Evolutionary conservation across 306 rosid species (phyloP).

Genomic region (Cucumis cinereus): DNA sequence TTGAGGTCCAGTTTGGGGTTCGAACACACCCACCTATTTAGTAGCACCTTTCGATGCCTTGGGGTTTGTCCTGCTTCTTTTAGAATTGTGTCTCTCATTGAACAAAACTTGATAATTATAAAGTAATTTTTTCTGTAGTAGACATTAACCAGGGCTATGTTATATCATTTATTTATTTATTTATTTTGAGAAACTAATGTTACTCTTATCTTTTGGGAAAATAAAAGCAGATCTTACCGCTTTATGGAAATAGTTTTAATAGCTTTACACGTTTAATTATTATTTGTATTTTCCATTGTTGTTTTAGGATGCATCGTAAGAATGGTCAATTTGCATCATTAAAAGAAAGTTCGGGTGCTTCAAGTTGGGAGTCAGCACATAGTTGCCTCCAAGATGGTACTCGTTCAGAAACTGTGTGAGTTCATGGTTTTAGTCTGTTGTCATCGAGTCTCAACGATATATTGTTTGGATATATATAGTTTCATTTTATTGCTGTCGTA

Average conservation of each 20-base stretch:
- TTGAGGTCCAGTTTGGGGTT: no score
- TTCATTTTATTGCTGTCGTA: not conserved
- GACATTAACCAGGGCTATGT: not conserved
- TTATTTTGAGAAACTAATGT: not conserved
- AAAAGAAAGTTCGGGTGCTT: conserved; percentile 54
- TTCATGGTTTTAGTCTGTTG: conserved; percentile 12
- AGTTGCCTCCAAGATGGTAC: conserved; percentile 48
- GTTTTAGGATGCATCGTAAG: conserved; percentile 55
- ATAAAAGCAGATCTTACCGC: not conserved
- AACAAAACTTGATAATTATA: not conserved
- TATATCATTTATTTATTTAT: not conserved
- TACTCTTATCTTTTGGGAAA: not conserved
- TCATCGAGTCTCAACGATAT: not conserved
- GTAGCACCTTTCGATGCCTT: not conserved
- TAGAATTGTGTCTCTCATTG: not conserved
- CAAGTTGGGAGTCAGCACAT: conserved; percentile 44
- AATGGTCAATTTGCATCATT: conserved; percentile 38
- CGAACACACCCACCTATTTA: no score
- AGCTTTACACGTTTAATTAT: not conserved
- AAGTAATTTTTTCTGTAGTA: not conserved
- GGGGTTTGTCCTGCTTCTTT: not conserved
- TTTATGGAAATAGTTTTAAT: not conserved
- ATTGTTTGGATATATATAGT: not conserved
- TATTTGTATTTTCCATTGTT: conserved; percentile 8
- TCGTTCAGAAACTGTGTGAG: conserved; percentile 68